Evolutionary conservation across 352 stramenopile species (phyloP), one percentile per base, ranked within the genome.

Genomic region (Halophytophthora batemanensis): DNA sequence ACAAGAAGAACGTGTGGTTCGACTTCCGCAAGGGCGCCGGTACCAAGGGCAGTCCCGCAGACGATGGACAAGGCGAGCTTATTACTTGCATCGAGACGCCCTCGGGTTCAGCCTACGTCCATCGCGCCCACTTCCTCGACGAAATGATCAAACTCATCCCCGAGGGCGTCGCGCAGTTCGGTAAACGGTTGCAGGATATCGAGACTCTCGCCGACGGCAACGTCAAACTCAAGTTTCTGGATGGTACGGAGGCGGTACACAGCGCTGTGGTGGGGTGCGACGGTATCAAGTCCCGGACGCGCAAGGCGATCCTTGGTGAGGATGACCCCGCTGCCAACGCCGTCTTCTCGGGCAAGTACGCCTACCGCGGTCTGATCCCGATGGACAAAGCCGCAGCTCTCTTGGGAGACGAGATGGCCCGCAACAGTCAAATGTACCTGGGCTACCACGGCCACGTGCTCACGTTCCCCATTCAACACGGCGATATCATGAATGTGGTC

Each of bases 401-500:
- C 12, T 36, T 71, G 38, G 57, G 62, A n/a, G 62, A 71, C 36
- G 48, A 71, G 21, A 59, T 71, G 46, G 62, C 62, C 37, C 62
- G 62, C 52, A 71, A 71, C 36, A 67, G 57, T n/a, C 62, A 71
- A 25, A 71, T 71, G 57, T 71, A 71, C 57, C 66, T 71, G 6
- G 62, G 62, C 11, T 67, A 67, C 48, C 62, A 71, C 21, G 62
- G 62, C n/a, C 62, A 71, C 43, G 49, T 71, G 25, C 48, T 71
- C 34, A 71, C 62, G 13, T 71, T 71, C 49, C 62, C 62, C 35
- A 67, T 67, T 45, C 39, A 71, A 39, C 57, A 67, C 40, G 62
- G 62, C 15, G 52, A 62, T 38, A 37, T 67, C 53, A 71, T 71
- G 62, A 71, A 71, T 38, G 57, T 71, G 33, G 62, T 71, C 6